A percentile compares a stretch with the other conserved stretches of the same genome.
These are phyloP conservation scores for Eimeria praecox DNA, from an alignment of 169 alveolate species.

Conservation along the genomic window DNA sequence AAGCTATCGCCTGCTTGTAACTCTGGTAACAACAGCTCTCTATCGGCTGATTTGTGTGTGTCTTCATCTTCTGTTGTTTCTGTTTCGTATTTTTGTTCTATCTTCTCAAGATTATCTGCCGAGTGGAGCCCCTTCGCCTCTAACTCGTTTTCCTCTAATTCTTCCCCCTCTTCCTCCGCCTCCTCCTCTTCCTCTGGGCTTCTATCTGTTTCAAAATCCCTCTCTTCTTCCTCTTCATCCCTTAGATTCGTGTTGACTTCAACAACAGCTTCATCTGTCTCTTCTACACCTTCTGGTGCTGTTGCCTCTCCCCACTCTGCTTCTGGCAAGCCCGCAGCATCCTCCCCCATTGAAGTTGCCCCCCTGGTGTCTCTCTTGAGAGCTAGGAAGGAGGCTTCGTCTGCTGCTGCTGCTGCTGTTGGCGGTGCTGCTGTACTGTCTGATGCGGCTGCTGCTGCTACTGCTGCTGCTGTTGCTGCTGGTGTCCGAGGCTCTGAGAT, in stretches of 20 bases:
- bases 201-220: background rate
- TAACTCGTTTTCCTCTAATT: background rate
- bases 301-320: background rate
- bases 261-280: background rate
- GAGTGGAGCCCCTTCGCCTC: background rate
- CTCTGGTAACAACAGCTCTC: background rate
- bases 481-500: conserved; percentile 1
- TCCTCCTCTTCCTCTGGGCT: background rate
- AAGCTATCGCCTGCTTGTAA: background rate
- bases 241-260: background rate
- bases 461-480: background rate
- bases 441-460: background rate
- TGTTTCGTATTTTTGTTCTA: background rate
- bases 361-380: background rate
- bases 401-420: background rate
- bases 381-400: background rate
- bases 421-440: background rate
- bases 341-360: background rate
- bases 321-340: background rate
- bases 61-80: background rate
- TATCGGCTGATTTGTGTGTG: background rate
- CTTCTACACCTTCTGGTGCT: background rate
- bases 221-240: background rate
- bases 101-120: background rate
- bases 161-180: conserved; percentile 20